phyloP scores from a whole-genome alignment of 2,329 filamentous ascomycete genomes.

The Sphaerostilbella broomeana region DNA sequence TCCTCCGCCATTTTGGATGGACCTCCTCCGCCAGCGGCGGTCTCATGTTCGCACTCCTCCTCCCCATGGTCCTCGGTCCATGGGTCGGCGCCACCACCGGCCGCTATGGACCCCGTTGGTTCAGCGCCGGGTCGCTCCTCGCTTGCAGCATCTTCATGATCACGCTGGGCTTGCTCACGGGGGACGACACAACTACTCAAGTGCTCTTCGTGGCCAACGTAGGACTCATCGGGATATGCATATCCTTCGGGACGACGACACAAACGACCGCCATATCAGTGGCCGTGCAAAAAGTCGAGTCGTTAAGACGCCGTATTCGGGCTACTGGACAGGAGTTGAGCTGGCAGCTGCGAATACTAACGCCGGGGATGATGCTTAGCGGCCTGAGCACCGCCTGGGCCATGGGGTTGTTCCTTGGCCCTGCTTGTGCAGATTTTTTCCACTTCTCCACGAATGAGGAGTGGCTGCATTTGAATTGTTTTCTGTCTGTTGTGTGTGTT shows the following conservation, averaged over 20 bases:
- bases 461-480: conserved; percentile 5
- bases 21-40: conserved; percentile 3
- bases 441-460: conserved; percentile 8
- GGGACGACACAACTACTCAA: conserved; percentile 5
- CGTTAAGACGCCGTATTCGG: background rate
- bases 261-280: conserved; percentile 10
- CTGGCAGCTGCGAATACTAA: conserved; percentile 7
- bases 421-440: conserved; percentile 8
- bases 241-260: conserved; percentile 7
- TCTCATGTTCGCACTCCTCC: conserved; percentile 9
- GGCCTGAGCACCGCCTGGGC: conserved; percentile 10
- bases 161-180: conserved; percentile 3
- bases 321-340: conserved; percentile 2
- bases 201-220: conserved; percentile 9
- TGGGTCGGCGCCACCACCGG: conserved; percentile 5
- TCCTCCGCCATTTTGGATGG: conserved; percentile 12
- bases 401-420: conserved; percentile 9
- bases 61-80: conserved; percentile 8
- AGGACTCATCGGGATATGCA: conserved; percentile 5
- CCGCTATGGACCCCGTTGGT: conserved; percentile 9
- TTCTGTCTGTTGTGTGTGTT: conserved; percentile 1
- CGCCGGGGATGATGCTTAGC: conserved; percentile 11
- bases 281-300: conserved; percentile 4
- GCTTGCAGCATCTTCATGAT: conserved; percentile 9
- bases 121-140: conserved; percentile 7